These are phyloP conservation scores for Lagenidium giganteum DNA, from an alignment of 352 stramenopile species.

Conservation along the genomic window DNA sequence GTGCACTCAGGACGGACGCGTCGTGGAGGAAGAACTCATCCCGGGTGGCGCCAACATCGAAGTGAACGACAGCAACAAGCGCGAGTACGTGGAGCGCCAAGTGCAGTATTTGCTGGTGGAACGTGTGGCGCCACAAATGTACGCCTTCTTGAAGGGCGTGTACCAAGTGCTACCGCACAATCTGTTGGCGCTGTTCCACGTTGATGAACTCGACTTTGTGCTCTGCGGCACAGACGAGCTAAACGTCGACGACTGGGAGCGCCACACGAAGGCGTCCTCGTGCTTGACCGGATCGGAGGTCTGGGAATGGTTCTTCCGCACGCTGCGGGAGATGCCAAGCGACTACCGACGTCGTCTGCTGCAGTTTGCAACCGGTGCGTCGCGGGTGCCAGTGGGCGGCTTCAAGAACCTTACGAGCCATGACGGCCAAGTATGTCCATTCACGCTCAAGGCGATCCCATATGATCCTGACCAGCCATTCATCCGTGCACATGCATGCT, in stretches of 20 bases:
- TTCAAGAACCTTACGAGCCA: conserved; percentile 20
- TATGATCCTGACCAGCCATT: neutral
- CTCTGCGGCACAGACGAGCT: conserved; percentile 90
- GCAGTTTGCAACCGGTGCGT: conserved; percentile 32
- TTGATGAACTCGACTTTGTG: conserved; percentile 90
- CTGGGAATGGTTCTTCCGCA: conserved; percentile 12
- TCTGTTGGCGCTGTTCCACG: conserved; percentile 89
- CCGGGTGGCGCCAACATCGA: conserved; percentile 46
- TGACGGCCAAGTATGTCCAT: conserved; percentile 16
- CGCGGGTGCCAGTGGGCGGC: conserved; percentile 20
- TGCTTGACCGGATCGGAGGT: conserved; percentile 5
- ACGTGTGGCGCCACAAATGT: conserved; percentile 62
- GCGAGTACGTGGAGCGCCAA: conserved; percentile 88
- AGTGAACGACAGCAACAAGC: conserved; percentile 93
- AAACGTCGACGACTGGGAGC: conserved; percentile 89
- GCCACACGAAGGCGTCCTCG: conserved; percentile 34
- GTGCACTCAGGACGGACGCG: conserved; percentile 10
- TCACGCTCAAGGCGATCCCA: conserved; percentile 10
- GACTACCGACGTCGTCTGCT: conserved; percentile 22
- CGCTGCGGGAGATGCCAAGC: conserved; percentile 45
- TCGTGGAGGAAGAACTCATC: conserved; percentile 40
- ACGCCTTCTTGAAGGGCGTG: conserved; percentile 81
- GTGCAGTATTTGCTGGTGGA: conserved; percentile 88
- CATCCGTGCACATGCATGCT: conserved; percentile 6
- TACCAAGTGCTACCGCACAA: conserved; percentile 89